These are phyloP conservation scores for Suhomyces coccinellae DNA, from an alignment of 1,139 yeast genomes.

Conservation along the genomic window DNA sequence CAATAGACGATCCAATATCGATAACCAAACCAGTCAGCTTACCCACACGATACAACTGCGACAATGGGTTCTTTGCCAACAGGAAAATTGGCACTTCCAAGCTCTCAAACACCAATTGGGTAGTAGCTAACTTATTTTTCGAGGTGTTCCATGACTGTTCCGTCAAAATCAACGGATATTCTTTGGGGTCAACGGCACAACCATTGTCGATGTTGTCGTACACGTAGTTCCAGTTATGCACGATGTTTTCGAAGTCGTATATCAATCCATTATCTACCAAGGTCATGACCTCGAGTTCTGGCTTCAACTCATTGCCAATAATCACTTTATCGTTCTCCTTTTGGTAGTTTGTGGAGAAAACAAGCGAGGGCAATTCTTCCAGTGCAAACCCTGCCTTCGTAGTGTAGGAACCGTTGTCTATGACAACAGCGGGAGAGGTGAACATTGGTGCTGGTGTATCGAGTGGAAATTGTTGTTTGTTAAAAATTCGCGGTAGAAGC, in stretches of 20 bases:
- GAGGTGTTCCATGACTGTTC: constrained; percentile 64
- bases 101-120: constrained; percentile 65
- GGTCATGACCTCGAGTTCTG: constrained; percentile 57
- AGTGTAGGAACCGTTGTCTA: constrained; percentile 64
- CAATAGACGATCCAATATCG: constrained; percentile 63
- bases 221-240: constrained; percentile 59
- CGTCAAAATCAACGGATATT: constrained; percentile 63
- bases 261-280: constrained; percentile 63
- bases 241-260: constrained; percentile 64
- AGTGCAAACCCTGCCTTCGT: constrained; percentile 74
- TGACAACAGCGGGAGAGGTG: constrained; percentile 59
- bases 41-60: constrained; percentile 69
- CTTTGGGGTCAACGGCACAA: constrained; percentile 46
- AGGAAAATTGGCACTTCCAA: constrained; percentile 68
- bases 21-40: constrained; percentile 66
- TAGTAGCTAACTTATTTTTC: constrained; percentile 50
- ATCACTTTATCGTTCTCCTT: constrained; percentile 32
- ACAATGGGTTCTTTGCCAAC: constrained; percentile 66
- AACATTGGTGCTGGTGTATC: constrained; percentile 7
- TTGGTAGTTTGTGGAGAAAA: constrained; percentile 58
- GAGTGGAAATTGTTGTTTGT: constrained; percentile 3
- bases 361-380: constrained; percentile 61
- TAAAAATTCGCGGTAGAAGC: neutral
- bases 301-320: constrained; percentile 50
- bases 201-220: constrained; percentile 50